A percentile compares a stretch with the other conserved stretches of the same genome.
These are phyloP conservation scores for Russula compacta DNA, from an alignment of 768 basidiomycete species.

Conservation along the genomic window DNA sequence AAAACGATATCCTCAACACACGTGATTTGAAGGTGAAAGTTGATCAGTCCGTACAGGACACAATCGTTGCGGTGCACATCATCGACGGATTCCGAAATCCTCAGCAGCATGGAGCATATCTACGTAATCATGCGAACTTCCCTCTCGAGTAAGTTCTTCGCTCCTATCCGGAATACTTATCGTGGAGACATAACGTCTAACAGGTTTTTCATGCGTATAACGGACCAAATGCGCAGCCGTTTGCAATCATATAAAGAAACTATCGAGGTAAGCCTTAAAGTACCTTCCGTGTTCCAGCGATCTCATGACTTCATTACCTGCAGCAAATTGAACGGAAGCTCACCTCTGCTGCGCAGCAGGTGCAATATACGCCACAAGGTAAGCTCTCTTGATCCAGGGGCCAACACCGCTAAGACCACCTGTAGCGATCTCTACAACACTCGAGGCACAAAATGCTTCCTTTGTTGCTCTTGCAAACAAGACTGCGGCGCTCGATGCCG, in stretches of 20 bases:
- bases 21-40: slow-evolving; percentile 66
- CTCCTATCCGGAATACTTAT: background rate
- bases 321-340: slow-evolving; percentile 82
- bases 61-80: slow-evolving; percentile 65
- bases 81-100: slow-evolving; percentile 73
- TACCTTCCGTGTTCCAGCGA: background rate
- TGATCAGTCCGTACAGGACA: slow-evolving; percentile 73
- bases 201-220: slow-evolving; percentile 67
- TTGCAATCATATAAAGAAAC: slow-evolving; percentile 73
- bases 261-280: slow-evolving; percentile 43
- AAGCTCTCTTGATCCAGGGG: slow-evolving; percentile 11
- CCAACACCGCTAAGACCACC: background rate
- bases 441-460: slow-evolving; percentile 71
- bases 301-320: background rate
- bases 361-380: slow-evolving; percentile 72
- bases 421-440: slow-evolving; percentile 60
- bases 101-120: slow-evolving; percentile 56
- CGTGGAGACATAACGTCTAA: background rate
- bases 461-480: slow-evolving; percentile 71
- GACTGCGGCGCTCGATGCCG: slow-evolving; percentile 63
- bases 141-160: slow-evolving; percentile 57
- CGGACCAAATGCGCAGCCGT: slow-evolving; percentile 61
- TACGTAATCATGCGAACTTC: slow-evolving; percentile 75
- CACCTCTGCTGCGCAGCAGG: slow-evolving; percentile 52
- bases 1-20: slow-evolving; percentile 55